Evolutionary conservation across 768 basidiomycete species (phyloP).

Genomic region (Hygrocybe punicea): DNA sequence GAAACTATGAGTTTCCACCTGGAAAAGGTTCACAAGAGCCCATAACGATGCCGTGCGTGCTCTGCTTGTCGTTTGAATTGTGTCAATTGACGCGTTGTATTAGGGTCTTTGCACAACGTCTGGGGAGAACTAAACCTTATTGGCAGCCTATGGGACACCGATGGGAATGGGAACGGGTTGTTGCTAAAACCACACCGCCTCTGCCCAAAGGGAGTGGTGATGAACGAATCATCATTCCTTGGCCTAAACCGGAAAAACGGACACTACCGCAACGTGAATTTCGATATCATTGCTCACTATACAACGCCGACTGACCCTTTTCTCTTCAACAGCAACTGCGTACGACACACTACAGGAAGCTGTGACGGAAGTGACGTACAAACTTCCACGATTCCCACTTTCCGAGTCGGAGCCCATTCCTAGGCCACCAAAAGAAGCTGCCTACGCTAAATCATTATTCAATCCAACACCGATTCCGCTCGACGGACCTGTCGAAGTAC

Average conservation of each 20-base stretch:
- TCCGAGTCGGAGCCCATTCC: conserved; percentile 37
- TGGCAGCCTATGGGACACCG: conserved; percentile 55
- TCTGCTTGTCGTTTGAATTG: conserved; percentile 1
- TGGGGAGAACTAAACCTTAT: conserved; percentile 56
- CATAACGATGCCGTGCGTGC: conserved; percentile 46
- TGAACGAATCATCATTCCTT: conserved; percentile 54
- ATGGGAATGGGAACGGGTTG: conserved; percentile 73
- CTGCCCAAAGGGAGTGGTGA: conserved; percentile 42
- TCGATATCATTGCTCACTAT: background rate
- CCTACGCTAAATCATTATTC: conserved; percentile 58
- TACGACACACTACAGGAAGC: conserved; percentile 65
- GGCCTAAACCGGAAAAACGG: conserved; percentile 56
- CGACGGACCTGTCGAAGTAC: conserved; percentile 62
- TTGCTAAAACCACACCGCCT: conserved; percentile 58
- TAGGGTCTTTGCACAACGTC: conserved; percentile 75
- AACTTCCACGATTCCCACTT: conserved; percentile 51
- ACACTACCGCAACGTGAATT: conserved; percentile 45
- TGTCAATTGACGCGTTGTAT: conserved; percentile 6
- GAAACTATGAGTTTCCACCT: conserved; percentile 59
- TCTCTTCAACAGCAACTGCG: conserved; percentile 40
- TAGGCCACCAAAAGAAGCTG: conserved; percentile 47
- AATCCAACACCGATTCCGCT: conserved; percentile 46
- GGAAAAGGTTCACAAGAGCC: conserved; percentile 35
- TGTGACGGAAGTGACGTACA: conserved; percentile 69
- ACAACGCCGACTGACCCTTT: conserved; percentile 2